phyloP scores from a whole-genome alignment of 2,329 filamentous ascomycete genomes.

The Corynespora cassiicola region DNA sequence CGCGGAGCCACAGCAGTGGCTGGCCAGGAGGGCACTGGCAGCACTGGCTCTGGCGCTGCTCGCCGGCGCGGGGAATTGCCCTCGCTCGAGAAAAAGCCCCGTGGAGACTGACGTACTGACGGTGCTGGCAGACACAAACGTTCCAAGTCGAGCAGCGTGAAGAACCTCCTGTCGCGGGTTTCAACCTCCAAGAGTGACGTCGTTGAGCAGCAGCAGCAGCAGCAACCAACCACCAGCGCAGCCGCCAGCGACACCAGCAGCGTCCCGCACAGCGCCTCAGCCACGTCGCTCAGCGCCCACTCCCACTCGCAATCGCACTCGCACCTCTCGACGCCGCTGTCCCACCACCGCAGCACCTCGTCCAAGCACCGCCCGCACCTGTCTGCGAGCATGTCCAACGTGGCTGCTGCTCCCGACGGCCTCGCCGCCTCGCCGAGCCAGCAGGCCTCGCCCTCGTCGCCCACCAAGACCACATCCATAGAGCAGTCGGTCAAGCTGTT shows the following conservation, averaged over 20 bases:
- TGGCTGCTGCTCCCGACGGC: constrained; percentile 11
- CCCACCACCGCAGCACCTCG: constrained; percentile 35
- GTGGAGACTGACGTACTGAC: too few species aligned
- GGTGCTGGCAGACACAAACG: constrained; percentile 50
- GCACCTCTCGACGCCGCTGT: constrained; percentile 14
- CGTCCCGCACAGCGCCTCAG: constrained; percentile 27
- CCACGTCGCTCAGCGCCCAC: constrained; percentile 28
- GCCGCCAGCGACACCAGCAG: constrained; percentile 13
- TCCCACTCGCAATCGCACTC: constrained; percentile 12
- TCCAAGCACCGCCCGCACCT: constrained; percentile 33
- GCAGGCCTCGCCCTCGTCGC: constrained; percentile 29
- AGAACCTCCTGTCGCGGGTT: constrained; percentile 44
- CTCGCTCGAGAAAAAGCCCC: too few species aligned
- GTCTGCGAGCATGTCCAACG: constrained; percentile 37
- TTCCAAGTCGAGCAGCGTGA: constrained; percentile 47
- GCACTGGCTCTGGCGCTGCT: too few species aligned
- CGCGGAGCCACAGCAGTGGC: too few species aligned
- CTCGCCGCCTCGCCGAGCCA: constrained; percentile 24
- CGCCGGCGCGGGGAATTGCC: too few species aligned
- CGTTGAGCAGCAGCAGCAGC: constrained; percentile 21
- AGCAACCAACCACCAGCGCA: not conserved
- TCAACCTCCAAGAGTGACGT: constrained; percentile 41
- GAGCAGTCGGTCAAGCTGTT: constrained; percentile 96
- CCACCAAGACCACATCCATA: constrained; percentile 59
- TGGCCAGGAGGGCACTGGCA: too few species aligned